Percentiles rank a stretch among this genome's conserved stretches.
These are phyloP conservation scores for Lasiosphaeris hirsuta DNA, from an alignment of 495 filamentous ascomycete genomes.

Conservation along the genomic window DNA sequence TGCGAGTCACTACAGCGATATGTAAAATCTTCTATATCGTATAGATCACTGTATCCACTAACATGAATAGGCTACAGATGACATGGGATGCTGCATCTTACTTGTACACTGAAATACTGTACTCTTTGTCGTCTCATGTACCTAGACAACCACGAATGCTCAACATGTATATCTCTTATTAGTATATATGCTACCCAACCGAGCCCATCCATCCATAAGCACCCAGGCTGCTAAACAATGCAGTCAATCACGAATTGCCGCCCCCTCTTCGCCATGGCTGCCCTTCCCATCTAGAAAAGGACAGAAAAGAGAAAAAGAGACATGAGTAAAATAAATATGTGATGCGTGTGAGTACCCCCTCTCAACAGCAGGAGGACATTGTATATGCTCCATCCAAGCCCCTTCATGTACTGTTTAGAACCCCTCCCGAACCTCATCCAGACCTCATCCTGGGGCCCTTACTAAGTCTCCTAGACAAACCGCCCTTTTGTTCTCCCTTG, in stretches of 20 bases:
- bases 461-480: conserved; percentile 20
- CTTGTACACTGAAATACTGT: too few species aligned
- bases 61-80: too few species aligned
- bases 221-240: not conserved
- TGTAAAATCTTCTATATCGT: too few species aligned
- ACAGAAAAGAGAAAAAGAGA: conserved; percentile 4
- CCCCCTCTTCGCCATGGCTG: conserved; percentile 4
- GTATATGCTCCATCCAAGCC: too few species aligned
- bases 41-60: too few species aligned
- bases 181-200: not conserved
- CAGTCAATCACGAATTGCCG: not conserved
- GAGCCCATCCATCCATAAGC: not conserved
- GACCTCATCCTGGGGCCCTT: conserved; percentile 9
- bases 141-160: too few species aligned
- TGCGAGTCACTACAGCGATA: too few species aligned
- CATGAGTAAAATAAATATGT: not conserved
- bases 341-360: not conserved
- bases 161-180: not conserved
- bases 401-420: too few species aligned
- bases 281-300: not conserved
- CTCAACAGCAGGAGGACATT: too few species aligned
- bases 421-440: not conserved
- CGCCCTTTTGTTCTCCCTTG: conserved; percentile 4
- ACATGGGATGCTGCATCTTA: too few species aligned
- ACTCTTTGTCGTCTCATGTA: too few species aligned